Evolutionary conservation across 768 basidiomycete species (phyloP), one percentile per base, ranked within the genome.

Genomic region (Cystofilobasidium ferigula): DNA sequence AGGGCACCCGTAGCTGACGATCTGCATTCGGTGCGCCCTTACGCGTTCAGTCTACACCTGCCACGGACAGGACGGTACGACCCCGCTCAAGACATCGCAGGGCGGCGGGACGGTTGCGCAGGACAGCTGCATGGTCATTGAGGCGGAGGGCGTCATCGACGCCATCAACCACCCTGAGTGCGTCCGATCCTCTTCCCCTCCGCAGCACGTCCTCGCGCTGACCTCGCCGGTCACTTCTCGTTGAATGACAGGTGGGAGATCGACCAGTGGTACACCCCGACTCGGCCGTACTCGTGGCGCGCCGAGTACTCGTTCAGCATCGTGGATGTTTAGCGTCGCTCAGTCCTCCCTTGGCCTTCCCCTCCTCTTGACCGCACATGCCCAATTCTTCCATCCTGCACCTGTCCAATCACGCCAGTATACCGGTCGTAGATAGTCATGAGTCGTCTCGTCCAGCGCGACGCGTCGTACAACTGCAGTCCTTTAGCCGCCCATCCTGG

Each of bases 121-220:
- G 35, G 3, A 64, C 54, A 35, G 34, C 3, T 64, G 63, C 47
- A 64, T 64, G 63, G 63, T 64, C 45, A 59, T 64, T 26, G 63
- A 64, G 57, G 43, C 43, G 56, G 57, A 64, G 28, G 63, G 56
- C 9, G 63, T 64, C 2, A 64, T 64, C 26, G 63, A 43, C 34
- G 63, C 42, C 36, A 45, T 58, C 20, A 22, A 20, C 45, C 30
- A 45, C 57, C 26, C 58, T 20, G 47, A 48, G 47, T 40, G 34
- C 36, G 34, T 36, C 36, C 35, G 12, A 13, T 20, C 20, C 12
- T 54, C 42, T n/a, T 61, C 42, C 59, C 22, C 30, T 24, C 16
- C 13, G 59, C 60, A 34, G 43, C 43, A 2, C 40, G 40, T 18
- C n/a, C n/a, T n/a, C n/a, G n/a, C n/a, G n/a, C n/a, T n/a, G n/a